These are phyloP conservation scores for Sergeia podlipaevii DNA, from an alignment of 208 protist species.

Conservation along the genomic window DNA sequence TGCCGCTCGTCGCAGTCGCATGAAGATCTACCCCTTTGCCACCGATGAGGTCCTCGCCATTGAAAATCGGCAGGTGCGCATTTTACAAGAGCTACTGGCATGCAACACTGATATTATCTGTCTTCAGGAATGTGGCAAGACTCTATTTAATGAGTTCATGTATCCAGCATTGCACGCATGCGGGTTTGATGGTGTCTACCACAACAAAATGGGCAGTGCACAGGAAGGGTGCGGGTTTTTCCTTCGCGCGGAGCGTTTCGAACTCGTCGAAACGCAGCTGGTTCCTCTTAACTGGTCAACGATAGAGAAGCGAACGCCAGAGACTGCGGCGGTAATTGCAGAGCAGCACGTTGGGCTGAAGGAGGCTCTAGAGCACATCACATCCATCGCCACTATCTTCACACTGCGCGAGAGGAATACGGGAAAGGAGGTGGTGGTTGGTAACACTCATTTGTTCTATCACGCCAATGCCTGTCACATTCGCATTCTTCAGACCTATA, in stretches of 20 bases:
- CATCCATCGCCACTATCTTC: constrained; percentile 43
- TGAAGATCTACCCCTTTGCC: constrained; percentile 85
- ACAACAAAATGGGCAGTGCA: constrained; percentile 67
- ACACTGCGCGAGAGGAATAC: constrained; percentile 38
- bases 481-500: constrained; percentile 79
- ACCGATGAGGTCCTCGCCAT: constrained; percentile 66
- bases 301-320: constrained; percentile 27
- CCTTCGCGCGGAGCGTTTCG: constrained; percentile 48
- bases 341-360: constrained; percentile 41
- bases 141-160: constrained; percentile 71
- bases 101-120: constrained; percentile 80
- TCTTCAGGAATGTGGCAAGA: constrained; percentile 87
- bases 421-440: constrained; percentile 56
- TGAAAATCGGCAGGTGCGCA: constrained; percentile 66
- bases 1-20: constrained; percentile 44
- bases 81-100: constrained; percentile 79
- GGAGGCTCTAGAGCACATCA: constrained; percentile 60
- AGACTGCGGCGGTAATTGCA: constrained; percentile 31
- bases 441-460: constrained; percentile 92
- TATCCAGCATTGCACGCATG: constrained; percentile 41
- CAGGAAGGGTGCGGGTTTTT: constrained; percentile 78
- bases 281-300: constrained; percentile 67
- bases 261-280: constrained; percentile 18
- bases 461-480: constrained; percentile 89
- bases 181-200: constrained; percentile 75